These are phyloP conservation scores for Styphnolobium japonicum DNA, from an alignment of 306 rosid genomes.

Conservation along the genomic window DNA sequence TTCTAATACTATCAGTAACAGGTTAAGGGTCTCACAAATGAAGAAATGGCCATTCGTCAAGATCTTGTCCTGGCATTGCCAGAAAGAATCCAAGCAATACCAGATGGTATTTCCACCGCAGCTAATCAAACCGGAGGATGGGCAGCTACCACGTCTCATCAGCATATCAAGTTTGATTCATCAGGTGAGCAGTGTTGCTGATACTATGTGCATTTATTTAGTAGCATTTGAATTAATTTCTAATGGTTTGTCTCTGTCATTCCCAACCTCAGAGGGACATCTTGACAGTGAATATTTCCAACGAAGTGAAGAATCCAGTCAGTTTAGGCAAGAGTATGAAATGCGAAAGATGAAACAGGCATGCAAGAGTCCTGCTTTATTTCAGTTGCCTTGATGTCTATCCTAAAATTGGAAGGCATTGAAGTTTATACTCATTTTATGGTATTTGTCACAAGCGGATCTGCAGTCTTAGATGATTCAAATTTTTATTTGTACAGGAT, in stretches of 20 bases:
- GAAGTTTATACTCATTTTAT: constrained; percentile 1
- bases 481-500: constrained; percentile 50
- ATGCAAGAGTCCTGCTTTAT: constrained; percentile 32
- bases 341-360: constrained; percentile 89
- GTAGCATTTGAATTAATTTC: not conserved
- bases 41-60: constrained; percentile 55
- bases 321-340: constrained; percentile 74
- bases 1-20: constrained; percentile 28
- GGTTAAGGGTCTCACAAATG: constrained; percentile 78
- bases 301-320: constrained; percentile 69
- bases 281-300: constrained; percentile 50
- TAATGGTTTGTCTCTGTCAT: constrained; percentile 1
- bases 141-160: constrained; percentile 40
- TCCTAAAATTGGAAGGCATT: not conserved
- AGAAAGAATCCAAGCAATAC: constrained; percentile 79
- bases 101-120: constrained; percentile 59
- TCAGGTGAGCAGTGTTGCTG: constrained; percentile 42
- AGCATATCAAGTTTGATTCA: constrained; percentile 62
- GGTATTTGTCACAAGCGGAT: not conserved
- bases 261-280: constrained; percentile 39
- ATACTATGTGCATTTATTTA: not conserved
- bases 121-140: constrained; percentile 50
- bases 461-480: constrained; percentile 1
- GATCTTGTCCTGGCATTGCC: constrained; percentile 66
- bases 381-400: constrained; percentile 6